Evolutionary conservation across 139 green algal species (phyloP), one percentile per base, ranked within the genome.

Genomic region (Micractinium sp.): DNA sequence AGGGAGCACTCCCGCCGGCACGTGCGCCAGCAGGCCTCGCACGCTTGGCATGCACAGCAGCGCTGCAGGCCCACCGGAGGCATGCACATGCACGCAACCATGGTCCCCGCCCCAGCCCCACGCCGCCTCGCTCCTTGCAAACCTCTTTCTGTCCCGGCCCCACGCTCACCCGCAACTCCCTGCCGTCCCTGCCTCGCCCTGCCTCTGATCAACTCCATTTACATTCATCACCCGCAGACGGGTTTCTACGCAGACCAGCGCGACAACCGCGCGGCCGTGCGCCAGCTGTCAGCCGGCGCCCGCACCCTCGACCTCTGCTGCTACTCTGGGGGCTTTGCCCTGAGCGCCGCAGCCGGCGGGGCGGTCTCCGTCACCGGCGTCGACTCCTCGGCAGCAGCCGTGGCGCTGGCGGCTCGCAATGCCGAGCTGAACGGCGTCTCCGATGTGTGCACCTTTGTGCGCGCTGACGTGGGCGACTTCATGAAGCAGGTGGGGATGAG

Each of bases 301-400:
- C 91, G 71, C 5, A 95, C 97, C 31, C 90, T 99, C 14, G 97
- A 99, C 94, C 88, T 99, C 36, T 99, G 96, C 93, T 98, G 96
- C 90, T 99, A 98, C 93, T 97, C 87, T 16, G 94, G 94, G 22
- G 93, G 94, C 16, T 96, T 97, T 89, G 91, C 93, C 20, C 69
- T 96, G 31, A 91, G 90, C 38, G 94, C 93, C 4, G 92, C 93
- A 33, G 74, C 47, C 1, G 85, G 85, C 36, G 85, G 71, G 41
- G 81, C 87, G 0, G 79, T 36, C 19, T 15, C 89, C 2, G 87
- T 90, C 36, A 61, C 67, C 0, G 79, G 90, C 0, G 92, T 99
- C 1, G 97, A 99, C 89, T 95, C 93, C 1, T 97, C 93, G 2
- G 84, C 88, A 0, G 1, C 90, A 14, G 97, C 95, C 15, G 63